Evolutionary conservation across 2,329 filamentous ascomycete species (phyloP), one percentile per base, ranked within the genome.

Genomic region (Ophiostoma sp.): DNA sequence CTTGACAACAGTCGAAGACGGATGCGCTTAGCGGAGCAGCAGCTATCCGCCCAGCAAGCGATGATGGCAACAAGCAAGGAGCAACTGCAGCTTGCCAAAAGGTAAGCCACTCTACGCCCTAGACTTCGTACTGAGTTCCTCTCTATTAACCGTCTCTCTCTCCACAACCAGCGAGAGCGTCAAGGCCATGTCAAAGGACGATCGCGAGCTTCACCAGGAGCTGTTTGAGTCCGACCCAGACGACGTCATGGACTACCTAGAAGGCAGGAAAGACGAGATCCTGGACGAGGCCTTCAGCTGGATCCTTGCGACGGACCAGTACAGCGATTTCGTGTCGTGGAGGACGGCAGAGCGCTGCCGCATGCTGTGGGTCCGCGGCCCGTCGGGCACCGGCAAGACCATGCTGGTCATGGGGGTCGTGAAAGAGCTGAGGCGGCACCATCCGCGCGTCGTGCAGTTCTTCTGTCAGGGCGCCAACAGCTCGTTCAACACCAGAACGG

Each of bases 351-450:
- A 60, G 27, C 8, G 5, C 5, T 38, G 55, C 7, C 27, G 55
- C 7, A 60, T 60, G 9, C 55, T 60, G 11, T 60, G 55, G 55
- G 55, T 60, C 18, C 27, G 27, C 9, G 55, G 55, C 36, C 55
- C 55, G 1, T 8, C 55, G 7, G 55, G 55, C 18, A 60, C 55
- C 9, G 55, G 55, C 11, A 60, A 60, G 55, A 60, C 55, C 12
- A 60, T 60, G 55, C 55, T 60, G 4, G 55, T 60, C 18, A 60
- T 60, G 55, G 55, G 55, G 8, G 38, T 60, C 27, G 27, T 60
- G 27, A 60, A 60, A 14, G 9, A 38, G 55, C 14, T 60, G 55
- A 14, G 27, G 2, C 11, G 27, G 55, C 5, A 27, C 6, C 6
- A 27, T 11, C 18, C 52, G 6, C 12, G 27, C 14, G 55, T 40